Evolutionary conservation across 2,329 filamentous ascomycete genomes (phyloP), one percentile per base, ranked within the genome.

Genomic region (Lachnellula occidentalis): DNA sequence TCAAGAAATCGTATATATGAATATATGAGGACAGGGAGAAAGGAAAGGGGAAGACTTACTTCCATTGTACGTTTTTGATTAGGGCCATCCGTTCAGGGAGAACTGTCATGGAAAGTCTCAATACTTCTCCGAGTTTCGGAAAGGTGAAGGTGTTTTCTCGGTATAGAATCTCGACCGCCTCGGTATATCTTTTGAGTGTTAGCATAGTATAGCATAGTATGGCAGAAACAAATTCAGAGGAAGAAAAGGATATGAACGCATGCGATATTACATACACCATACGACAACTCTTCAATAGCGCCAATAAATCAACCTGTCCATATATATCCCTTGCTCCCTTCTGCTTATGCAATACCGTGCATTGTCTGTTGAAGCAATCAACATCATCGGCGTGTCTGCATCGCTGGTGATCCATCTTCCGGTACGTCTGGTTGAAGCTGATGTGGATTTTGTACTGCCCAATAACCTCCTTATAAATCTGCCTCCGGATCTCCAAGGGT

Each of bases 141-240:
- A 61, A 61, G 36, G 57, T 39, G 39, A 61, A 61, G 3, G 50
- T 52, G 24, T 59, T 61, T 3, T 19, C 14, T 19, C 12, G 50
- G 39, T 61, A 61, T 1, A 61, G 46, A 2, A 57, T 47, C 5
- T 56, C 51, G 22, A 61, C 54, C 15, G 57, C 50, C 37, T 61
- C 59, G 31, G 53, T 58, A 15, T 61, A 61, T 21, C 59, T 61
- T 27, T 27, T 46, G 11, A 8, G 17, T 14, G n/a, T 54, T 21
- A 42, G 46, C 22, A 24, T 22, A 22, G n/a, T n/a, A n/a, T n/a
- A n/a, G n/a, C 9, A 42, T 19, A 14, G 17, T 41, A 41, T 31
- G 14, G 48, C 4, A 42, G 27, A 15, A 49, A 37, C 11, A 24
- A 31, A 11, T 24, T 31, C 22, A 34, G 17, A 27, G 21, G 22